Evolutionary conservation across 805 yeast genomes (phyloP).

Genomic region (Starmerella floricola): DNA sequence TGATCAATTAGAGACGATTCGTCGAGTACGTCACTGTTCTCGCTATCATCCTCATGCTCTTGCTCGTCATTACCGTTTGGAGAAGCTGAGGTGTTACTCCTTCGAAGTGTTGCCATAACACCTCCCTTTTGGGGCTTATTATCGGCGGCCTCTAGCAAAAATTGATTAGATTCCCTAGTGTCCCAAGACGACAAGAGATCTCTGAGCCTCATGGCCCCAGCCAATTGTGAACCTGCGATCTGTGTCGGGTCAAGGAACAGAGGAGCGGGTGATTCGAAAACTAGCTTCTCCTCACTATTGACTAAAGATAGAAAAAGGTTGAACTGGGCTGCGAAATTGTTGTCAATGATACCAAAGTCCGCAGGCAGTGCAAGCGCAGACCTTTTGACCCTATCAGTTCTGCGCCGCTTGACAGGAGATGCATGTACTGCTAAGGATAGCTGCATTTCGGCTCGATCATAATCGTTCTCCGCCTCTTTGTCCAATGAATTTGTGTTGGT

Average conservation of each 20-base stretch:
- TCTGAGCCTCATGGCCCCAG: slow-evolving; percentile 10
- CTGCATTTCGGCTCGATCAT: background rate
- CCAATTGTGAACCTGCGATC: slow-evolving; percentile 1
- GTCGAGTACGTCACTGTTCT: background rate
- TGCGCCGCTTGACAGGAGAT: slow-evolving; percentile 6
- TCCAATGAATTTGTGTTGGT: too few species aligned
- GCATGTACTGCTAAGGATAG: background rate
- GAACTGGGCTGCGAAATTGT: slow-evolving; percentile 10
- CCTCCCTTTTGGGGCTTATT: slow-evolving; percentile 11
- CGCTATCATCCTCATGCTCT: slow-evolving; percentile 2
- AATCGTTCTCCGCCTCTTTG: background rate
- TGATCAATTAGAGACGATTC: slow-evolving; percentile 7
- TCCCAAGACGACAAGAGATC: slow-evolving; percentile 16
- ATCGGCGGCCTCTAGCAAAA: slow-evolving; percentile 14
- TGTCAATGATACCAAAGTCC: slow-evolving; percentile 18
- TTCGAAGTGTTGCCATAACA: slow-evolving; percentile 10
- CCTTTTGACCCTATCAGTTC: slow-evolving; percentile 14
- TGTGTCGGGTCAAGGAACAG: slow-evolving; percentile 10
- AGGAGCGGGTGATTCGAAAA: slow-evolving; percentile 9
- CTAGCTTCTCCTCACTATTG: background rate
- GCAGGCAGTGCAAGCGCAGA: slow-evolving; percentile 17
- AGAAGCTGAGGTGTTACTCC: slow-evolving; percentile 2
- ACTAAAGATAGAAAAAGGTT: slow-evolving; percentile 13
- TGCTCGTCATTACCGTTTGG: background rate
- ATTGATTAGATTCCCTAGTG: slow-evolving; percentile 10